phyloP scores from a whole-genome alignment of 208 protist species.

The Trypanosoma scelopori region DNA sequence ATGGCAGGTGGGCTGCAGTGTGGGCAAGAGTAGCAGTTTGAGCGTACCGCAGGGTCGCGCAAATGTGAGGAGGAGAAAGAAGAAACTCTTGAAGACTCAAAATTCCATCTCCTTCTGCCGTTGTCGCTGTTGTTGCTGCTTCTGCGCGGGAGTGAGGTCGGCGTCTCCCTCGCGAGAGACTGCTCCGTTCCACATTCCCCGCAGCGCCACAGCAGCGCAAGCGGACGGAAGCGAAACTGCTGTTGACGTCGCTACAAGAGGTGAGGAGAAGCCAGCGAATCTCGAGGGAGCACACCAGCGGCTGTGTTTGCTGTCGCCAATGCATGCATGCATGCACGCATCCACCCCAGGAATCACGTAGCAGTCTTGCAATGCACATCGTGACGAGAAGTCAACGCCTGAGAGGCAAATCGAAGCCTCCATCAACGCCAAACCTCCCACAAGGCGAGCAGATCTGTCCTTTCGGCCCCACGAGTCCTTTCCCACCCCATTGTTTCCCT shows the following conservation, averaged over 20 bases:
- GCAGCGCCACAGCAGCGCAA: conserved; percentile 51
- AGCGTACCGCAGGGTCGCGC: conserved; percentile 27
- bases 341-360: conserved; percentile 44
- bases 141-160: background rate
- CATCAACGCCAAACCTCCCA: background rate
- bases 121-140: background rate
- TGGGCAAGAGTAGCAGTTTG: conserved; percentile 55
- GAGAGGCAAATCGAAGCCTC: conserved; percentile 31
- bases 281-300: background rate
- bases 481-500: no score
- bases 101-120: background rate
- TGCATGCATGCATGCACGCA: no score
- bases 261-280: conserved; percentile 35
- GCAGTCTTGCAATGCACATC: conserved; percentile 34
- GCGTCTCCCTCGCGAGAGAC: conserved; percentile 10
- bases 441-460: no score
- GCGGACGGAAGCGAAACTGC: background rate
- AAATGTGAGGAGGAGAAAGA: background rate
- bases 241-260: conserved; percentile 11
- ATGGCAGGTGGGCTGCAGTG: conserved; percentile 33
- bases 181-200: conserved; percentile 33
- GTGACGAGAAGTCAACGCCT: conserved; percentile 47
- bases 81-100: background rate
- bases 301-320: background rate
- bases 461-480: no score